Conservation (phyloP, 2,329 filamentous ascomycete genomes). For the Ascochyta fabae region DNA sequence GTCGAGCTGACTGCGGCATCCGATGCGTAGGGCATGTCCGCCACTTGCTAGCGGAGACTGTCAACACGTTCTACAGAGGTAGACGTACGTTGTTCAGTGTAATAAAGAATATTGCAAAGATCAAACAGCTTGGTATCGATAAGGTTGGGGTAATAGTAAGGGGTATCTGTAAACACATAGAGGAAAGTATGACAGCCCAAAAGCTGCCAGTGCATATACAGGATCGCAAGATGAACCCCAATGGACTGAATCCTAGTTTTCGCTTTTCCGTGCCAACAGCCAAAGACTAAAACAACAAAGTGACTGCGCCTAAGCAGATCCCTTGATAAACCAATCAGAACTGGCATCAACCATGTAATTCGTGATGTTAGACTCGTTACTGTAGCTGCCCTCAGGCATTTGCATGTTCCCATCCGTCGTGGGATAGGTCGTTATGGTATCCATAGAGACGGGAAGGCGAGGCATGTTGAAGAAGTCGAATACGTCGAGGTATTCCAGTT, state of each 20-base stretch:
- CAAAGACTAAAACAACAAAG: not conserved
- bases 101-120: not conserved
- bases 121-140: not conserved
- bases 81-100: not conserved
- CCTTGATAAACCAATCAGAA: slow-evolving; percentile 71
- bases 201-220: slow-evolving; percentile 7
- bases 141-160: slow-evolving; percentile 6
- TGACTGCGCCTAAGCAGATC: slow-evolving; percentile 17
- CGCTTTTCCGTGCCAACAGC: not conserved
- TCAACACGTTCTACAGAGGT: not conserved
- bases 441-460: slow-evolving; percentile 62
- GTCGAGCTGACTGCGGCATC: not conserved
- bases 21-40: not conserved
- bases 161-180: slow-evolving; percentile 18
- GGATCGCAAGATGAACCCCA: not conserved
- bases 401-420: slow-evolving; percentile 36
- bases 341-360: slow-evolving; percentile 79
- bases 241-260: not conserved
- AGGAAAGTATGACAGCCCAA: slow-evolving; percentile 1
- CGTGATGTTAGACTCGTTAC: slow-evolving; percentile 76
- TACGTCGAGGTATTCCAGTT: slow-evolving; percentile 88
- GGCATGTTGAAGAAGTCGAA: slow-evolving; percentile 97
- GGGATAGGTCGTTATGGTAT: slow-evolving; percentile 39
- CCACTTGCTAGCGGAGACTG: not conserved
- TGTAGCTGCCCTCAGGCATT: slow-evolving; percentile 36